Base-by-base conservation (phyloP, 768 basidiomycete genomes). In the Brasilioporus rufonigricans region DNA sequence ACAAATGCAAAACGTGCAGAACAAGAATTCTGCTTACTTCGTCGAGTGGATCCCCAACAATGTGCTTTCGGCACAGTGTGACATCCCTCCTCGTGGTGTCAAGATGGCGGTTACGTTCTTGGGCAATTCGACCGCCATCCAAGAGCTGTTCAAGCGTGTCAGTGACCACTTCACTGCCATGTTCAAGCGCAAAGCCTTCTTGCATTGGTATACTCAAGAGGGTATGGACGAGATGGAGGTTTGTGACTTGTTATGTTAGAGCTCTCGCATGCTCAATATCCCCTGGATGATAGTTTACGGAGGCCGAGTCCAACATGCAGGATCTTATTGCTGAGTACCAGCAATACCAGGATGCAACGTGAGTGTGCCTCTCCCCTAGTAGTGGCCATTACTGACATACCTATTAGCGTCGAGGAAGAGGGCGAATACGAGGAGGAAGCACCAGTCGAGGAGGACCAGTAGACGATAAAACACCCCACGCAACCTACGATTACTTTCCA, bases 21-120 rank as follows among this genome's bases (percentile, higher is more conserved):
- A 83, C 83, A 97, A 96, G 84, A 97, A 98, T 81, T 90, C 93
- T 32, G 88, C 92, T 6, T 95, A 97, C 81, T 98, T 98, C 66
- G 95, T 98, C 62, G 95, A 99, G 75, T 99, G 97, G 97, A 98
- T 99, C 62, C 97, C 97, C 65, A 97, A 97, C 86, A 98, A 98
- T 67, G 91, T 98, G 56, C 85, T 94, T 66, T 94, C 93, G 36
- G 94, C 97, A 58, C 94, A 98, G 75, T 98, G 96, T 80, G 93
- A 97, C 77, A 96, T 98, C 65, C 84, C 97, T 66, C 95, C 97
- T 48, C 86, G 93, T 57, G 93, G 93, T 35, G 80, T 92, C 65
- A 95, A 93, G 84, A 95, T 95, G 93, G 89, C 93, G 13, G 93
- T 93, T 52, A 98, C 95, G 26, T 98, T 98, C 81, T 81, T 98